Evolutionary conservation across 306 rosid species (phyloP).

Genomic region (Prunus mira): DNA sequence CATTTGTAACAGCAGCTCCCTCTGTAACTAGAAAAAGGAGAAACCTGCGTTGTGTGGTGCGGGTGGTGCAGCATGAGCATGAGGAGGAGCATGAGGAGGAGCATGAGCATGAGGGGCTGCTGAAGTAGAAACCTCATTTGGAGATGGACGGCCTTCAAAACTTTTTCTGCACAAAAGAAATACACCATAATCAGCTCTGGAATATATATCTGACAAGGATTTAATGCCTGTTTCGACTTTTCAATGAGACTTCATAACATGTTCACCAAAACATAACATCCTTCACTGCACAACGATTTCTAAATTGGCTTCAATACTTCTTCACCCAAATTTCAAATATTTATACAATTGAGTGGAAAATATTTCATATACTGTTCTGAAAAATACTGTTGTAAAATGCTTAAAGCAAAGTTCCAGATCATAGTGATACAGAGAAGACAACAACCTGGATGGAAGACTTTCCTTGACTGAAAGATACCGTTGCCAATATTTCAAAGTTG

Average conservation of each 20-base stretch:
- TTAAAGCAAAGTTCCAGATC: conserved; percentile 9
- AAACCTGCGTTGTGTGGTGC: conserved; percentile 23
- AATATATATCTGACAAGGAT: conserved; percentile 1
- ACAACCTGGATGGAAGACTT: conserved; percentile 66
- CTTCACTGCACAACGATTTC: neutral
- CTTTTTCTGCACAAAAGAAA: conserved; percentile 51
- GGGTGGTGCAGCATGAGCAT: conserved; percentile 23
- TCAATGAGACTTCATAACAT: neutral
- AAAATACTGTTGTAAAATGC: neutral
- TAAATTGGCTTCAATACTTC: neutral
- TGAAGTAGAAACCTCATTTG: conserved; percentile 20
- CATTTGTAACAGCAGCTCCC: neutral
- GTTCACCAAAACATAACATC: neutral
- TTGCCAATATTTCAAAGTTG: conserved; percentile 77
- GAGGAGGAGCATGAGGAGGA: neutral
- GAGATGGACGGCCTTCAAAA: conserved; percentile 32
- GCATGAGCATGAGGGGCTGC: conserved; percentile 19
- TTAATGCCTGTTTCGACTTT: neutral
- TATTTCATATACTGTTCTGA: neutral
- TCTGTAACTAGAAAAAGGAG: neutral
- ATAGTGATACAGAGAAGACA: conserved; percentile 21
- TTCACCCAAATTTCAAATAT: neutral
- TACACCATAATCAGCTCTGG: conserved; percentile 14
- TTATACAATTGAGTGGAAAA: neutral
- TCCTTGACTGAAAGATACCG: conserved; percentile 66